Evolutionary conservation across 108 stramenopile species (phyloP).

Genomic region (Epipyxis sp.): DNA sequence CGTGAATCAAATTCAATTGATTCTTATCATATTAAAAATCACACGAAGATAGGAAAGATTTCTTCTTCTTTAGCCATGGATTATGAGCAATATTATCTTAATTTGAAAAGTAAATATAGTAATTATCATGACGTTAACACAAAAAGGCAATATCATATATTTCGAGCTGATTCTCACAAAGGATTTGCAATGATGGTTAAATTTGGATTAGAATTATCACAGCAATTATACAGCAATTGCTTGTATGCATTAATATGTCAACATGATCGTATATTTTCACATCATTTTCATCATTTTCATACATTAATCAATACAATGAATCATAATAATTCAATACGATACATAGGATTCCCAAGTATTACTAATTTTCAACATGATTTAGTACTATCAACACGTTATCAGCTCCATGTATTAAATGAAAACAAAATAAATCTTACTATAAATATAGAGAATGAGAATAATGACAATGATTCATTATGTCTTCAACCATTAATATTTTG

Average conservation of each 20-base stretch:
- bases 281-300: background rate
- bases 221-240: background rate
- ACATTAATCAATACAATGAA: background rate
- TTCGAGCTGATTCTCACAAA: background rate
- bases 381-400: background rate
- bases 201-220: background rate
- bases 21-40: too few relatives aligned
- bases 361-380: background rate
- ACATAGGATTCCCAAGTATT: constrained; percentile 24
- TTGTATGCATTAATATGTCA: constrained; percentile 17
- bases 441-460: too few relatives aligned
- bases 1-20: too few relatives aligned
- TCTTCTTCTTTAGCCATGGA: background rate
- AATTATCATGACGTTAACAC: background rate
- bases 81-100: constrained; percentile 13
- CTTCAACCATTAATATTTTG: constrained; percentile 30
- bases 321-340: background rate
- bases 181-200: constrained; percentile 15
- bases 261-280: constrained; percentile 18
- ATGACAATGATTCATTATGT: constrained; percentile 9
- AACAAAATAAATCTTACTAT: background rate
- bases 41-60: background rate
- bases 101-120: background rate
- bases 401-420: background rate
- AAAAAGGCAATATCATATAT: too few relatives aligned